Conservation (phyloP, 2,329 filamentous ascomycete species). For the Blastomyces emzantsi region DNA sequence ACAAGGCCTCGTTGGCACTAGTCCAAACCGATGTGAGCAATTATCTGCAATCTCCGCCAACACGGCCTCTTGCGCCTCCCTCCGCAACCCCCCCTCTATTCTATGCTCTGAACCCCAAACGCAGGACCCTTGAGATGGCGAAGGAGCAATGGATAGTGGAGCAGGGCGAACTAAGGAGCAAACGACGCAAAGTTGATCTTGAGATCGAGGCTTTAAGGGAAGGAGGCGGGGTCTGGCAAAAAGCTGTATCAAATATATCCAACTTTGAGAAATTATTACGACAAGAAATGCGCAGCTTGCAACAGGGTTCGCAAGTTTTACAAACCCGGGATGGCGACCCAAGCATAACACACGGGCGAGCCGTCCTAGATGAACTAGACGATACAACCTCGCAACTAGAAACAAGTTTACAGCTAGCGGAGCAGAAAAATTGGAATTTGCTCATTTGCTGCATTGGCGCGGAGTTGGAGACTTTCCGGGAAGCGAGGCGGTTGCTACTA, state of each 20-base stretch:
- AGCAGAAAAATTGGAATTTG: constrained; percentile 50
- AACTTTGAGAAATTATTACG: constrained; percentile 45
- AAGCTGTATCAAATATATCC: constrained; percentile 43
- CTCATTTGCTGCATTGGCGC: constrained; percentile 54
- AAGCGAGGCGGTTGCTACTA: constrained; percentile 32
- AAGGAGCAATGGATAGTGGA: constrained; percentile 48
- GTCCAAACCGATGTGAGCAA: constrained; percentile 46
- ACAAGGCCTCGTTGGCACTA: constrained; percentile 46
- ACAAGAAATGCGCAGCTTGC: constrained; percentile 31
- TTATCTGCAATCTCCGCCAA: constrained; percentile 44
- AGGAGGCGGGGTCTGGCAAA: constrained; percentile 51
- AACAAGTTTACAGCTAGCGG: constrained; percentile 42
- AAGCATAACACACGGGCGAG: constrained; percentile 9
- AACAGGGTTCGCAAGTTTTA: constrained; percentile 16
- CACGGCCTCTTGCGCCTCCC: constrained; percentile 29
- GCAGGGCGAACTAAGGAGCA: constrained; percentile 36
- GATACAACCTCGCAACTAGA: constrained; percentile 41
- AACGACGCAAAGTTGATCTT: constrained; percentile 40
- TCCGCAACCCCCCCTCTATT: constrained; percentile 33
- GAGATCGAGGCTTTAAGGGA: constrained; percentile 51
- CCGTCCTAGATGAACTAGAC: constrained; percentile 40
- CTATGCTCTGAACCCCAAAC: constrained; percentile 45
- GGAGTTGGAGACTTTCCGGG: constrained; percentile 48
- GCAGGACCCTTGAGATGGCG: constrained; percentile 52
- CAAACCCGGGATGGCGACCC: constrained; percentile 12